These are phyloP conservation scores for Camelina sativa DNA, from an alignment of 345 rosid genomes.

Conservation along the genomic window DNA sequence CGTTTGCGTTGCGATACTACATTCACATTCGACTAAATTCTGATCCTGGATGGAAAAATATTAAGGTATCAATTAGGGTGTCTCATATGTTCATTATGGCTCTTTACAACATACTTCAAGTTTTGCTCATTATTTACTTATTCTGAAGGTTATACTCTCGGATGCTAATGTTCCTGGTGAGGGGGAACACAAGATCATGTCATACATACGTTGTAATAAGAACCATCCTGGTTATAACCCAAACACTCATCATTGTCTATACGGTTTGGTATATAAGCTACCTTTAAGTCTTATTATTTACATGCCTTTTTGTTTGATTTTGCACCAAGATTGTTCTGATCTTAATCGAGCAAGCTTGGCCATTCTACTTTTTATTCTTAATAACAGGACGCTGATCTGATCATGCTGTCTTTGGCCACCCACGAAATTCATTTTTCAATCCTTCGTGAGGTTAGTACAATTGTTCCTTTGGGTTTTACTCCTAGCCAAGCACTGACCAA, in stretches of 20 bases:
- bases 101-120: constrained; percentile 13
- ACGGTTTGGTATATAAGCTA: constrained; percentile 84
- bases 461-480: constrained; percentile 23
- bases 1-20: constrained; percentile 86
- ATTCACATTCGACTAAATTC: constrained; percentile 77
- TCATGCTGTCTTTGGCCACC: constrained; percentile 96
- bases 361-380: neutral
- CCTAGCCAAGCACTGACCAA: constrained; percentile 7
- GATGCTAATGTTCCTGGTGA: constrained; percentile 99
- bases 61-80: constrained; percentile 59
- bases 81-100: constrained; percentile 1
- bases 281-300: constrained; percentile 24
- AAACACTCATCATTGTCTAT: constrained; percentile 89
- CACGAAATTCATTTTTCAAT: constrained; percentile 94
- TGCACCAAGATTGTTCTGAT: constrained; percentile 13
- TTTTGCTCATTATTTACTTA: constrained; percentile 36
- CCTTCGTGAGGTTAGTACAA: constrained; percentile 83
- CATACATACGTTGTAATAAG: constrained; percentile 87
- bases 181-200: constrained; percentile 98
- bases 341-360: constrained; percentile 12
- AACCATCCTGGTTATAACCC: constrained; percentile 89
- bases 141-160: constrained; percentile 88
- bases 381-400: constrained; percentile 91
- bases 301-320: constrained; percentile 18
- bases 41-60: constrained; percentile 96